Base-by-base conservation (phyloP, 2,329 filamentous ascomycete genomes). In the Ophiostoma angusticollis region DNA sequence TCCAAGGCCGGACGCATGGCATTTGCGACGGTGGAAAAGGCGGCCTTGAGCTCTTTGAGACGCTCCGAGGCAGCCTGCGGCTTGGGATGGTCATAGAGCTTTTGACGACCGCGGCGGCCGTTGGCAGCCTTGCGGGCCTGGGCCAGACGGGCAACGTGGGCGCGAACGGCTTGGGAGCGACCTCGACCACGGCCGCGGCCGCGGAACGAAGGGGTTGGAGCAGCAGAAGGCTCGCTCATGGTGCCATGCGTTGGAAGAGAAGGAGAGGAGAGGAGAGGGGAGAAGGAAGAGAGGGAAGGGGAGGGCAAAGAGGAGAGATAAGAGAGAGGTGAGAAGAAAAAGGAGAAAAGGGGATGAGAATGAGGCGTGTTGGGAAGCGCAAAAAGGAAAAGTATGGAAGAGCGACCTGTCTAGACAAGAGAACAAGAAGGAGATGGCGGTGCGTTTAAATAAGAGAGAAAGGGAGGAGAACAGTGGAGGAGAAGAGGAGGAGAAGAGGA, bases 41-140 rank as follows among this genome's bases (percentile, higher is more conserved):
- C 65, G 40, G 74, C 72, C 55, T 79, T 79, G 49, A 84, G 63
- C 49, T 80, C 70, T 47, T 78, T 67, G 53, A 78, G 73, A 39
- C 80, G 74, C 53, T 76, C 72, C 47, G 73, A 70, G 41, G 67
- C 65, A 36, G 70, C 71, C 53, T 76, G 72, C 38, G 69, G 65
- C 45, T 63, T 66, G 45, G 63, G 58, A 46, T 70, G 65, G 43
- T 64, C 59, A 50, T 73, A 74, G 49, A 65, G 65, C 58, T 75
- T 75, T 54, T 68, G 65, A 41, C 70, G 67, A 44, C 67, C 67
- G 45, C 67, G 63, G 42, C 66, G 57, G 37, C 55, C 56, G 21
- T 51, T 45, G 31, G 57, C 56, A 30, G 58, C 52, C 45, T 63
- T 66, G 39, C 34, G 54, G 42, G 43, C 58, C 49, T 33, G 58